phyloP scores from a whole-genome alignment of 2,329 filamentous ascomycete genomes.

The Beauveria bassiana region DNA sequence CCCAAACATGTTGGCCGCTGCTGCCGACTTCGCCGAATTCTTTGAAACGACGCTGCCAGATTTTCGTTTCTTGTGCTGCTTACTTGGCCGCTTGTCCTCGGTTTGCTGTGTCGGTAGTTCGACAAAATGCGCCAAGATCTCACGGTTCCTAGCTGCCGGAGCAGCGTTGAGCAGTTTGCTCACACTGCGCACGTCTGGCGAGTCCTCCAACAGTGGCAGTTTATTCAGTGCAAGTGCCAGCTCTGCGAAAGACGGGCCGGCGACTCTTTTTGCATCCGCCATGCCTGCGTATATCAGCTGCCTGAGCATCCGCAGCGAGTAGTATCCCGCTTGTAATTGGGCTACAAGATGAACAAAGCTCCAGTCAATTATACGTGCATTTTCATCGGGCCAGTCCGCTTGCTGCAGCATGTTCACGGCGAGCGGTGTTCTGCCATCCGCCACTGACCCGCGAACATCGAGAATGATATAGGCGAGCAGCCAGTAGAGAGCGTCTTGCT shows the following conservation, averaged over 20 bases:
- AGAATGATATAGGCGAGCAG: slow-evolving; percentile 20
- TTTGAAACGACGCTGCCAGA: not conserved
- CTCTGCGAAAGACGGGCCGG: slow-evolving; percentile 9
- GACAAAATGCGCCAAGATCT: slow-evolving; percentile 13
- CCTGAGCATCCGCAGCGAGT: slow-evolving; percentile 29
- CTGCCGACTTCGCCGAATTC: not conserved
- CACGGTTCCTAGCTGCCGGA: not conserved
- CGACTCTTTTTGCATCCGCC: not conserved
- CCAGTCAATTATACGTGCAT: slow-evolving; percentile 35
- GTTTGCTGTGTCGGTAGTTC: slow-evolving; percentile 5
- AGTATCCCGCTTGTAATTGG: slow-evolving; percentile 49
- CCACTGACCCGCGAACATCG: slow-evolving; percentile 22
- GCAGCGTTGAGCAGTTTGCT: not conserved
- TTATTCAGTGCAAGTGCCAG: slow-evolving; percentile 15
- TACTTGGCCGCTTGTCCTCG: not conserved
- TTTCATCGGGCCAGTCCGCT: slow-evolving; percentile 1
- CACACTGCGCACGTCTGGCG: slow-evolving; percentile 17
- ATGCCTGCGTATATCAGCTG: slow-evolving; percentile 22
- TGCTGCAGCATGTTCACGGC: slow-evolving; percentile 18
- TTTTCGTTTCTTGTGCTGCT: not conserved
- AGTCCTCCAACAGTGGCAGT: slow-evolving; percentile 20
- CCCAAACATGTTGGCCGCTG: slow-evolving; percentile 1
- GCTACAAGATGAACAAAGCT: slow-evolving; percentile 52
- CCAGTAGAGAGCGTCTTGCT: slow-evolving; percentile 16
- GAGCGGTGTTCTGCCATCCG: slow-evolving; percentile 22